A percentile compares a stretch with the other conserved stretches of the same genome.
Evolutionary conservation across 2,329 filamentous ascomycete species (phyloP).

Genomic region (Neobulgaria alba): DNA sequence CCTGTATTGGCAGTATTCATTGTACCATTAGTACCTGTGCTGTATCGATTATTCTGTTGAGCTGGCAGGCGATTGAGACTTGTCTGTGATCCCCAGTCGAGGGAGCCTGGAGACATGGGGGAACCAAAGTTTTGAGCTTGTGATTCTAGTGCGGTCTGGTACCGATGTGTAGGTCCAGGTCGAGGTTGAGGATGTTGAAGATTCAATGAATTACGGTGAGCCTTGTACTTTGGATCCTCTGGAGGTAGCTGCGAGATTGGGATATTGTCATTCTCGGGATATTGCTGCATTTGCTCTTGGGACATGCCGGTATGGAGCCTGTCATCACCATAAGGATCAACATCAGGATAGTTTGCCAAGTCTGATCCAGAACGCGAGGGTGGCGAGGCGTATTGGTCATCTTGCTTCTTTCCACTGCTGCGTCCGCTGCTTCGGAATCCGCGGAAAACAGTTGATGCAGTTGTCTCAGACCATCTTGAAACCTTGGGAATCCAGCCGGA

Average conservation of each 20-base stretch:
- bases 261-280: conserved; percentile 20
- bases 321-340: conserved; percentile 52
- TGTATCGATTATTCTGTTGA: conserved; percentile 45
- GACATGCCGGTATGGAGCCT: conserved; percentile 50
- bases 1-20: no score
- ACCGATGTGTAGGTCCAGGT: conserved; percentile 63
- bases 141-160: conserved; percentile 64
- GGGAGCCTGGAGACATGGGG: conserved; percentile 49
- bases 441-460: conserved; percentile 75
- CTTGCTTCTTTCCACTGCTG: conserved; percentile 50
- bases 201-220: conserved; percentile 72
- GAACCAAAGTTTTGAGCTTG: conserved; percentile 59
- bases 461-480: conserved; percentile 96
- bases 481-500: conserved; percentile 81
- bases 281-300: conserved; percentile 35
- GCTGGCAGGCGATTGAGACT: conserved; percentile 44
- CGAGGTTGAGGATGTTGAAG: conserved; percentile 73
- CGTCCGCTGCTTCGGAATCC: conserved; percentile 62
- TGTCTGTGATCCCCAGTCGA: conserved; percentile 55
- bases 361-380: conserved; percentile 75
- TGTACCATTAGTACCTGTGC: conserved; percentile 24
- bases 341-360: conserved; percentile 53
- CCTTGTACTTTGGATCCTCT: conserved; percentile 72
- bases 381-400: conserved; percentile 38
- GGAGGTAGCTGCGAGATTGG: conserved; percentile 22